phyloP scores from a whole-genome alignment of 352 stramenopile species.

The Globisporangium polare region DNA sequence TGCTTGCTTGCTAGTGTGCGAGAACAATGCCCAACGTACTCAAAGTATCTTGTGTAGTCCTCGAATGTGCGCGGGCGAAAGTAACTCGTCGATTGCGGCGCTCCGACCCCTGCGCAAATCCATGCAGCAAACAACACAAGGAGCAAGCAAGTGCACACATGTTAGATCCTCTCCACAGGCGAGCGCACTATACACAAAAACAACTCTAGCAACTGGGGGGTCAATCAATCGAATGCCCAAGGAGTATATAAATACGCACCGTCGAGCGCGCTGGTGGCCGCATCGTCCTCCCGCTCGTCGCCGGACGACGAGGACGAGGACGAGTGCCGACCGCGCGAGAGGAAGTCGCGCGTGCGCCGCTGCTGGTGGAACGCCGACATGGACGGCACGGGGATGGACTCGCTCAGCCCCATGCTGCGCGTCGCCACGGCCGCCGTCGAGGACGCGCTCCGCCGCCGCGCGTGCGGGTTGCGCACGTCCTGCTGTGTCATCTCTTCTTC shows the following conservation, averaged over 20 bases:
- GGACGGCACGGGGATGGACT: conserved; percentile 19
- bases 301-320: conserved; percentile 18
- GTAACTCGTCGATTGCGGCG: conserved; percentile 54
- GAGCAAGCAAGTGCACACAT: not conserved
- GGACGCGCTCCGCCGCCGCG: conserved; percentile 2
- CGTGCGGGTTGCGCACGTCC: not conserved
- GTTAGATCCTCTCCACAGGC: conserved; percentile 3
- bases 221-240: not conserved
- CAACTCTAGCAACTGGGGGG: not conserved
- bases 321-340: conserved; percentile 17
- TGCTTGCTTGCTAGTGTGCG: not conserved
- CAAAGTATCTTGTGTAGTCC: conserved; percentile 58
- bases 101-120: conserved; percentile 2
- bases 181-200: not conserved
- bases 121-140: conserved; percentile 2
- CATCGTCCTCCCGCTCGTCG: conserved; percentile 14
- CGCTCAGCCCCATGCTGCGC: conserved; percentile 7
- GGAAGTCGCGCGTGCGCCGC: conserved; percentile 13
- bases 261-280: not conserved
- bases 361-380: conserved; percentile 16
- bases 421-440: not conserved
- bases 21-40: conserved; percentile 24
- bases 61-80: conserved; percentile 58
- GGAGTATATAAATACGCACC: conserved; percentile 8
- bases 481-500: not conserved